These are phyloP conservation scores for Smithsoniella earleae DNA, from an alignment of 163 green algal genomes.

Conservation along the genomic window DNA sequence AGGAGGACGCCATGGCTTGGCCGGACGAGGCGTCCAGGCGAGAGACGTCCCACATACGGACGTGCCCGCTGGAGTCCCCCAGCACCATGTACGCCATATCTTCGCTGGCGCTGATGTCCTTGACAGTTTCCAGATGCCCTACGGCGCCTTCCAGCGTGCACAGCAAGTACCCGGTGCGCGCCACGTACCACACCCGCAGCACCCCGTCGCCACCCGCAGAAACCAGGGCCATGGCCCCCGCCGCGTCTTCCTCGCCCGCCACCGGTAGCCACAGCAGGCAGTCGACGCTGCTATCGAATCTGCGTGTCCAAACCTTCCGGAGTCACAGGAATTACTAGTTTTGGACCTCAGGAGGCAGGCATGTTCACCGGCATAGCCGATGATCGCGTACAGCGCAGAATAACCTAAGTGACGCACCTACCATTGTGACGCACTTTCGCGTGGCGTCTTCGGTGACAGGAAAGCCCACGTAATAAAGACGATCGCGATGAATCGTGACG, in stretches of 20 bases:
- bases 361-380: too few relatives aligned
- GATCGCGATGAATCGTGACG: too few relatives aligned
- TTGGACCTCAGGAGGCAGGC: too few relatives aligned
- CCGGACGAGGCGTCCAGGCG: slow-evolving; percentile 37
- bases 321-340: too few relatives aligned
- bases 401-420: too few relatives aligned
- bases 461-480: too few relatives aligned
- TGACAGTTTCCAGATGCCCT: slow-evolving; percentile 22
- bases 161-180: slow-evolving; percentile 40
- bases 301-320: too few relatives aligned
- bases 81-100: slow-evolving; percentile 38
- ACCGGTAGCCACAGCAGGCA: slow-evolving; percentile 49
- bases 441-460: too few relatives aligned
- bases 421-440: too few relatives aligned
- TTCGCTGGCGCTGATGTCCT: slow-evolving; percentile 32
- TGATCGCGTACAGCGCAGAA: too few relatives aligned
- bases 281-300: slow-evolving; percentile 46
- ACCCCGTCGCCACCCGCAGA: slow-evolving; percentile 51
- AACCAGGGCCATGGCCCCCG: slow-evolving; percentile 44
- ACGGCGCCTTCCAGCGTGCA: slow-evolving; percentile 41
- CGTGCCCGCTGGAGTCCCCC: slow-evolving; percentile 59
- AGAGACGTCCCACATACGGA: slow-evolving; percentile 55
- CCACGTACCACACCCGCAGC: slow-evolving; percentile 53
- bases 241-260: slow-evolving; percentile 6
- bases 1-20: slow-evolving; percentile 39